These are phyloP conservation scores for Beauveria caledonica DNA, from an alignment of 2,329 filamentous ascomycete species.

Conservation along the genomic window DNA sequence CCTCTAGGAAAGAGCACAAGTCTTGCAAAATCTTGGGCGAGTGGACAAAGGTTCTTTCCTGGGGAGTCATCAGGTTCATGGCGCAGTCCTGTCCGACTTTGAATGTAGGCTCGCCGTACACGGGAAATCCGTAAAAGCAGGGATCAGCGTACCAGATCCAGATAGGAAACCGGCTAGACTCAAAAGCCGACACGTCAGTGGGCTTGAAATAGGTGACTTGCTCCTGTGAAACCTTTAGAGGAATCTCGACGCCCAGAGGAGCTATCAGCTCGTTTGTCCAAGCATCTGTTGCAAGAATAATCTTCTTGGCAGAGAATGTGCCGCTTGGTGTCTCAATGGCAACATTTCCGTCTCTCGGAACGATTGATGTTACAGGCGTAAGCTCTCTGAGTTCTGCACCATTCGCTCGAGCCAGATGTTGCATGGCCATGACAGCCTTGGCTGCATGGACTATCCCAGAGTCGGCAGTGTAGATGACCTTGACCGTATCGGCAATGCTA, in stretches of 20 bases:
- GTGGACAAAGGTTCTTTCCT: slow-evolving; percentile 11
- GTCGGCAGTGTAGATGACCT: slow-evolving; percentile 18
- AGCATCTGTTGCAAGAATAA: slow-evolving; percentile 13
- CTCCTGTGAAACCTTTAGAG: slow-evolving; percentile 6
- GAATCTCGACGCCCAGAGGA: slow-evolving; percentile 20
- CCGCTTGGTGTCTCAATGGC: slow-evolving; percentile 8
- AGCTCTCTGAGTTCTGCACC: slow-evolving; percentile 11
- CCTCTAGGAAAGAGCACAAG: neutral
- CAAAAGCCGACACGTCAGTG: neutral
- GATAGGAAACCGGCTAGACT: slow-evolving; percentile 10
- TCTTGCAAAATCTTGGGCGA: slow-evolving; percentile 3
- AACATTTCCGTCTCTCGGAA: neutral
- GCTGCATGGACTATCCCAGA: slow-evolving; percentile 17
- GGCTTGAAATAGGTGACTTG: slow-evolving; percentile 15
- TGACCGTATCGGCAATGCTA: slow-evolving; percentile 10
- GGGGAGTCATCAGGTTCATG: slow-evolving; percentile 11
- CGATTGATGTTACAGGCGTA: slow-evolving; percentile 1
- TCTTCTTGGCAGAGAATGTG: slow-evolving; percentile 4
- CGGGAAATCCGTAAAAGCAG: slow-evolving; percentile 14
- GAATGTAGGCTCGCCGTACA: slow-evolving; percentile 14
- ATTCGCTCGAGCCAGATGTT: slow-evolving; percentile 6
- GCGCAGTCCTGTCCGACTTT: slow-evolving; percentile 12
- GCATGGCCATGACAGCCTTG: slow-evolving; percentile 12
- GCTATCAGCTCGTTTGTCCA: slow-evolving; percentile 13
- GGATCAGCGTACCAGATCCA: slow-evolving; percentile 12